These are phyloP conservation scores for Blastomyces silverae DNA, from an alignment of 2,329 filamentous ascomycete genomes.

Conservation along the genomic window DNA sequence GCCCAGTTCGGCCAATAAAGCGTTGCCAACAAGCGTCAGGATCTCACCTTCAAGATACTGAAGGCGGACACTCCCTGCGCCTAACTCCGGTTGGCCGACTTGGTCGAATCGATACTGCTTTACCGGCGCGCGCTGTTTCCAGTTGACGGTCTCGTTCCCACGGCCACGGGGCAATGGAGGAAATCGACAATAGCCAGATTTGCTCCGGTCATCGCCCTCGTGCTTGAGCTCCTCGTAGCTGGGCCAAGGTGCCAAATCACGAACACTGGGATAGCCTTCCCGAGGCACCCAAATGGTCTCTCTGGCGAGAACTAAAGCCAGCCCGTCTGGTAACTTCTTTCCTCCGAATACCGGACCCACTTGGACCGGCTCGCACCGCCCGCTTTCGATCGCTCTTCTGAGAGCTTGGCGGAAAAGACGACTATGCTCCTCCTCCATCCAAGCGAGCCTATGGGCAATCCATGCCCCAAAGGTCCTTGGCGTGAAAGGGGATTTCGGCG, in stretches of 20 bases:
- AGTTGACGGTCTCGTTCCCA: constrained; percentile 30
- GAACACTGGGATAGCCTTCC: constrained; percentile 14
- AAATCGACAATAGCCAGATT: constrained; percentile 29
- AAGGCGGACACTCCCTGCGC: constrained; percentile 4
- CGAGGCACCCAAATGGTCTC: constrained; percentile 28
- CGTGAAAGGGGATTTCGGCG: constrained; percentile 26
- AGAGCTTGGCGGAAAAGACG: constrained; percentile 17
- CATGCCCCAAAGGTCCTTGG: constrained; percentile 25
- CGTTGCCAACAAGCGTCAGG: constrained; percentile 18
- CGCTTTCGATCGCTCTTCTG: constrained; percentile 3
- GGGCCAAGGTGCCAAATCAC: constrained; percentile 28
- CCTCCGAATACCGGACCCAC: constrained; percentile 23
- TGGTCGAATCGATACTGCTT: constrained; percentile 24
- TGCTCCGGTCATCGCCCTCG: constrained; percentile 29
- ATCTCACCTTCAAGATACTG: constrained; percentile 19
- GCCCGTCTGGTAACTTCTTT: constrained; percentile 23
- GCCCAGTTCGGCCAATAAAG: constrained; percentile 21
- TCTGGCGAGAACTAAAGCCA: constrained; percentile 25
- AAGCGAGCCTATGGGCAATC: constrained; percentile 22
- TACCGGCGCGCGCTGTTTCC: constrained; percentile 28
- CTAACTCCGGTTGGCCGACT: constrained; percentile 20
- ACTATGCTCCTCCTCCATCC: constrained; percentile 19
- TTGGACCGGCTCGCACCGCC: constrained; percentile 5
- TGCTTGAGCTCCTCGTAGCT: constrained; percentile 29
- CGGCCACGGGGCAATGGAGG: constrained; percentile 29